Conservation (phyloP, 129 eudicot species). For the Gnaphalium uliginosum region DNA sequence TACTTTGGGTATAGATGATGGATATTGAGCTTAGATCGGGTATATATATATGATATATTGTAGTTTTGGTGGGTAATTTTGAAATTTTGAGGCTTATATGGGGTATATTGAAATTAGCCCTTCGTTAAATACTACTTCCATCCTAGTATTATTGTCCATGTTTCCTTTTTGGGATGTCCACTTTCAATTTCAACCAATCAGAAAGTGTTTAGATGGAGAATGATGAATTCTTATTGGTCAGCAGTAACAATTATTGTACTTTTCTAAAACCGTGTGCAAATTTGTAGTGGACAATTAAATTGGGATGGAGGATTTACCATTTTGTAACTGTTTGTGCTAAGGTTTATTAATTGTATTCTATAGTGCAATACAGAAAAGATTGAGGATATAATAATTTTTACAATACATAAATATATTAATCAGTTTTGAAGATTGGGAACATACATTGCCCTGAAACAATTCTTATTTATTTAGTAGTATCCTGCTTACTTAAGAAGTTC, state of each 20-base stretch:
- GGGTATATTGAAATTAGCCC: background rate
- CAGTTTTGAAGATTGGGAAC: background rate
- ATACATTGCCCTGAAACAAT: background rate
- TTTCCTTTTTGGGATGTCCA: no score
- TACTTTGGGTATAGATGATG: background rate
- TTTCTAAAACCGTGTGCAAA: no score
- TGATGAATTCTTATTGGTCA: no score
- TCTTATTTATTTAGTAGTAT: conserved; percentile 4
- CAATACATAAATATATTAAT: background rate
- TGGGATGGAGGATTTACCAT: no score
- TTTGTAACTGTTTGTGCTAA: background rate
- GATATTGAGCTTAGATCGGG: background rate
- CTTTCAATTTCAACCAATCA: no score
- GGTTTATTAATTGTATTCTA: background rate
- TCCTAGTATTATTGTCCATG: no score
- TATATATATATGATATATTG: background rate
- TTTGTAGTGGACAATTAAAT: no score
- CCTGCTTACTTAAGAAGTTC: conserved; percentile 8
- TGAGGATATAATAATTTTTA: background rate
- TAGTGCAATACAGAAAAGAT: background rate
- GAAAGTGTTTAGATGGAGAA: no score
- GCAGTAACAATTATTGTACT: no score
- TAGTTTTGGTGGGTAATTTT: background rate
- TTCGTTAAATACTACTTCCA: no score
- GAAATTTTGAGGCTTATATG: background rate